Conservation (phyloP, 257 asterid genomes). For the Euphrasia confusa region DNA sequence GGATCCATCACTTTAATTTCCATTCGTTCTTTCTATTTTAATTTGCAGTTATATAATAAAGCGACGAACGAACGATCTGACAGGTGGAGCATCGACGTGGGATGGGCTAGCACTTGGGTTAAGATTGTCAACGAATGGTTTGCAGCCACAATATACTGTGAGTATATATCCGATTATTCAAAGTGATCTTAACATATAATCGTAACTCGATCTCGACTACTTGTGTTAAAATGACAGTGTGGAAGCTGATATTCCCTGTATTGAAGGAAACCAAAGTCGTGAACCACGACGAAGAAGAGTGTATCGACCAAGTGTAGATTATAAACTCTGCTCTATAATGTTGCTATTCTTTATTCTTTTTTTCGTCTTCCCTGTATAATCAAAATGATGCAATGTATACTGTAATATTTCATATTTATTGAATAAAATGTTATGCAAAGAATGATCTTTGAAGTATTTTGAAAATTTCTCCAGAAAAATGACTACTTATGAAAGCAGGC, state of each 20-base stretch:
- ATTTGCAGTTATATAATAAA: background rate
- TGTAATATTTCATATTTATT: too few relatives aligned
- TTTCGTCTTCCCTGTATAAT: too few relatives aligned
- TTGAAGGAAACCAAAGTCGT: slow-evolving; percentile 53
- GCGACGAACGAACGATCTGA: background rate
- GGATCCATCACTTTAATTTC: background rate
- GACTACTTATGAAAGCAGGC: too few relatives aligned
- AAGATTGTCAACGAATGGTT: slow-evolving; percentile 88
- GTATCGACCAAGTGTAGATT: slow-evolving; percentile 35
- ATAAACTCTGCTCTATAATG: slow-evolving; percentile 7
- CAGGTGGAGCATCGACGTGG: slow-evolving; percentile 95
- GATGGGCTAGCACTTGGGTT: slow-evolving; percentile 97
- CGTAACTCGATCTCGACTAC: background rate
- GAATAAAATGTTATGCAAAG: too few relatives aligned
- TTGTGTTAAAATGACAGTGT: slow-evolving; percentile 49
- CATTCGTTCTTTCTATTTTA: background rate
- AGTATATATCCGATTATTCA: slow-evolving; percentile 21
- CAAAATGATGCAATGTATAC: too few relatives aligned
- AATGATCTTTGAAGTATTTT: too few relatives aligned
- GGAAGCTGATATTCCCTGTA: slow-evolving; percentile 81
- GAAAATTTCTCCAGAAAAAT: too few relatives aligned
- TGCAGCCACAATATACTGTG: slow-evolving; percentile 85
- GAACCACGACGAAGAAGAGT: slow-evolving; percentile 67
- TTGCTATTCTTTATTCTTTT: too few relatives aligned
- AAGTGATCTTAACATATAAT: background rate